Conservation (phyloP, 2,329 filamentous ascomycete genomes). For the Nemania serpens region DNA sequence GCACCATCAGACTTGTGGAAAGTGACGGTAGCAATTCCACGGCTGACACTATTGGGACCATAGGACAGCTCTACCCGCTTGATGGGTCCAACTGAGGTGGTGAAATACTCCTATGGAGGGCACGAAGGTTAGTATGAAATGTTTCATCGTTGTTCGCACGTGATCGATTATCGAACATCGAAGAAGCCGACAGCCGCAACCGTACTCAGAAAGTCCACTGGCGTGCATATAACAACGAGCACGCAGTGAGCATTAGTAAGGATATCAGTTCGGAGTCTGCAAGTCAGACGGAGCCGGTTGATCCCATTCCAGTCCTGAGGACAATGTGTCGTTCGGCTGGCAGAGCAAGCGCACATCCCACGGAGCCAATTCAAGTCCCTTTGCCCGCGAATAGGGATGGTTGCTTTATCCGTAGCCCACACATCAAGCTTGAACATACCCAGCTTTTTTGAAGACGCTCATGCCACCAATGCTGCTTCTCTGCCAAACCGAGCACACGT, state of each 20-base stretch:
- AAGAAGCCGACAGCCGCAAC: conserved; percentile 29
- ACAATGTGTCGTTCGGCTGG: conserved; percentile 19
- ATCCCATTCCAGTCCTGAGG: conserved; percentile 4
- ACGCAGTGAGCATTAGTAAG: conserved; percentile 59
- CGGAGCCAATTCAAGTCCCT: neutral
- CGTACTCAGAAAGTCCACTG: conserved; percentile 31
- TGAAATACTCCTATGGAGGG: conserved; percentile 90
- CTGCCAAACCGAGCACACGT: conserved; percentile 24
- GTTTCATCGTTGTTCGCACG: conserved; percentile 43
- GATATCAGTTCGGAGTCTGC: conserved; percentile 20
- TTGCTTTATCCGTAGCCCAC: neutral
- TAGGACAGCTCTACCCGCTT: conserved; percentile 92
- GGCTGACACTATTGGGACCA: conserved; percentile 87
- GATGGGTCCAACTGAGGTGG: conserved; percentile 82
- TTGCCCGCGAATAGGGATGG: neutral
- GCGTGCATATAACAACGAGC: conserved; percentile 60
- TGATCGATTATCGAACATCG: conserved; percentile 37
- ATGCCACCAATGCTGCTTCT: conserved; percentile 18
- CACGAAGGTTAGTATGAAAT: conserved; percentile 69
- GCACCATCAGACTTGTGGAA: conserved; percentile 84
- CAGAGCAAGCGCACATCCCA: conserved; percentile 26
- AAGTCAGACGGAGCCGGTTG: conserved; percentile 4
- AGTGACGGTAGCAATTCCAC: conserved; percentile 87
- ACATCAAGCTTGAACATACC: conserved; percentile 1
- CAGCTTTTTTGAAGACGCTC: neutral